These are phyloP conservation scores for Pseudevernia furfuracea DNA, from an alignment of 495 filamentous ascomycete genomes.

Conservation along the genomic window DNA sequence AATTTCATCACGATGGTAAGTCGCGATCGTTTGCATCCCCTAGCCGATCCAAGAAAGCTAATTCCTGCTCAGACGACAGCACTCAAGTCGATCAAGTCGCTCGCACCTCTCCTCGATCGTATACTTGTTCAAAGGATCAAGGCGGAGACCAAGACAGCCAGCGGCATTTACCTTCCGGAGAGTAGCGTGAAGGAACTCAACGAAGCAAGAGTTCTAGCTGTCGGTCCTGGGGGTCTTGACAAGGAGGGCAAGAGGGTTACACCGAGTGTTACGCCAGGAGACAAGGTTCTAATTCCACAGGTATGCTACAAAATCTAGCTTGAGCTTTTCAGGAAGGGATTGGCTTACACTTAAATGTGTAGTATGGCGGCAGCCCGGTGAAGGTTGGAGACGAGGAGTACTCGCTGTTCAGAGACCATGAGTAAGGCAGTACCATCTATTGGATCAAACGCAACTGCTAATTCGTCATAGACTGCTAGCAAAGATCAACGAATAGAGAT, in stretches of 20 bases:
- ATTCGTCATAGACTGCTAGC: conserved; percentile 58
- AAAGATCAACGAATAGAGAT: conserved; percentile 78
- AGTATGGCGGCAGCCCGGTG: conserved; percentile 93
- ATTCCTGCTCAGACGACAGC: conserved; percentile 34
- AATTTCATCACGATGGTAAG: conserved; percentile 16
- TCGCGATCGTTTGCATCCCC: background rate
- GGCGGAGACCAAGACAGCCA: conserved; percentile 89
- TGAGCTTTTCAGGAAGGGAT: background rate
- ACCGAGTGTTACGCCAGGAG: conserved; percentile 72
- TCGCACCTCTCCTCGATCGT: conserved; percentile 94
- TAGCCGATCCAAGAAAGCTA: background rate
- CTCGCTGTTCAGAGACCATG: conserved; percentile 89
- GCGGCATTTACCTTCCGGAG: conserved; percentile 96
- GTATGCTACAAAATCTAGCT: conserved; percentile 44
- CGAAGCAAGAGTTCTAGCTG: conserved; percentile 90
- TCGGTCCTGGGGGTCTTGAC: conserved; percentile 80
- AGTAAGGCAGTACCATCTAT: conserved; percentile 54
- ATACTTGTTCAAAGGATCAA: conserved; percentile 97
- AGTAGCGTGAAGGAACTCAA: conserved; percentile 95
- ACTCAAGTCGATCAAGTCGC: conserved; percentile 91
- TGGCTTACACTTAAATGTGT: conserved; percentile 30
- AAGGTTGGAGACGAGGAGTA: conserved; percentile 98
- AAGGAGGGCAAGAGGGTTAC: conserved; percentile 79
- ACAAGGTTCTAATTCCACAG: conserved; percentile 95
- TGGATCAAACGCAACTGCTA: conserved; percentile 21